These are phyloP conservation scores for Wickerhamiella sergipiensis DNA, from an alignment of 805 yeast genomes.

Conservation along the genomic window DNA sequence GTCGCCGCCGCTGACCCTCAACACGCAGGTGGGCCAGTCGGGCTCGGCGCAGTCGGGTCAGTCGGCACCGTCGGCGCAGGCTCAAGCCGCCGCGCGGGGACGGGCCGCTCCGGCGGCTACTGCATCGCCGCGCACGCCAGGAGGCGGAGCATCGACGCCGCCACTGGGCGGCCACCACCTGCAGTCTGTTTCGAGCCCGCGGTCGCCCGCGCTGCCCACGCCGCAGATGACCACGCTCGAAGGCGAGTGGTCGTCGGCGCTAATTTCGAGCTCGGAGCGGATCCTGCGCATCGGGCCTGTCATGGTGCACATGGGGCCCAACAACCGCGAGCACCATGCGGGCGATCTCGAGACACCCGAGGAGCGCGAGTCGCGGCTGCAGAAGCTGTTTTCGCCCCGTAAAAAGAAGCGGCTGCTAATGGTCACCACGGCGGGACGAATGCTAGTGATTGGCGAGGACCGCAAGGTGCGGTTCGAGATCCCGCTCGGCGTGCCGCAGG, in stretches of 20 bases:
- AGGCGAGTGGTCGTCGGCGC: conserved; percentile 33
- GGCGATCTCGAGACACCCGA: conserved; percentile 9
- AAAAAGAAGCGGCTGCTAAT: conserved; percentile 21
- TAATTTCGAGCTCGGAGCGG: conserved; percentile 34
- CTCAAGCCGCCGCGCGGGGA: neutral
- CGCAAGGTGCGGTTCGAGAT: conserved; percentile 22
- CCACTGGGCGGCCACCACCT: neutral
- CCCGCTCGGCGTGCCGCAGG: conserved; percentile 23
- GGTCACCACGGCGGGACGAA: conserved; percentile 25
- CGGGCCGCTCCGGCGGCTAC: neutral
- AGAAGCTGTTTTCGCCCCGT: conserved; percentile 20
- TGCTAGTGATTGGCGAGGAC: conserved; percentile 23
- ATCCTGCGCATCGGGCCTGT: conserved; percentile 34
- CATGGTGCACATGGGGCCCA: conserved; percentile 14
- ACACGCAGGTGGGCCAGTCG: neutral
- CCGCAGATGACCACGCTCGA: conserved; percentile 35
- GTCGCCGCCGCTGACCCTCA: neutral
- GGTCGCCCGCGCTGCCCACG: conserved; percentile 6
- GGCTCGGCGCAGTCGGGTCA: neutral
- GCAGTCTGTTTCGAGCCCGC: neutral
- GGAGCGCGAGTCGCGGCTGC: conserved; percentile 16
- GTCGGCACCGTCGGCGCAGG: neutral
- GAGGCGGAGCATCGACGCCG: neutral
- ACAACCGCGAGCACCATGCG: conserved; percentile 8
- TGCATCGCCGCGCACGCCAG: neutral